These are phyloP conservation scores for Coemansia sp. DNA, from an alignment of 192 early-diverging fungal species.

Conservation along the genomic window DNA sequence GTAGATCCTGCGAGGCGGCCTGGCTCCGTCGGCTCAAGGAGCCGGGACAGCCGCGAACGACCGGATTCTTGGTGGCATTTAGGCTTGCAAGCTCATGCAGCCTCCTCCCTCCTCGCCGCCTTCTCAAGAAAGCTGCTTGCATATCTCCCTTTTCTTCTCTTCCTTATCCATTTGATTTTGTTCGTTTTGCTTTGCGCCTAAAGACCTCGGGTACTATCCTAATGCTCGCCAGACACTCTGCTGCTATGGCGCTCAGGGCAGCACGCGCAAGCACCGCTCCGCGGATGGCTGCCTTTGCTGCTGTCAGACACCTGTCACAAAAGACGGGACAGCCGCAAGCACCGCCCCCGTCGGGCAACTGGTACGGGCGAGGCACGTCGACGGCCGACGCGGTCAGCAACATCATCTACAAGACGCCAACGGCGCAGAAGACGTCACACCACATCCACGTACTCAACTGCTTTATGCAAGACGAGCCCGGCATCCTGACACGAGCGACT, in stretches of 20 bases:
- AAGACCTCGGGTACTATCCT: background rate
- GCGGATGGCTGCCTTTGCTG: constrained; percentile 7
- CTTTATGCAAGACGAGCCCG: constrained; percentile 89
- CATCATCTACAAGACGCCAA: constrained; percentile 55
- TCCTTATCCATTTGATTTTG: background rate
- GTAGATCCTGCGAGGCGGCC: background rate
- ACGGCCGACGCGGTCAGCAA: constrained; percentile 50
- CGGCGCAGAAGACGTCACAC: constrained; percentile 50
- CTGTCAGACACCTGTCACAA: constrained; percentile 7
- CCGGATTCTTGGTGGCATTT: background rate
- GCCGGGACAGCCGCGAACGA: background rate
- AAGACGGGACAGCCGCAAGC: constrained; percentile 7
- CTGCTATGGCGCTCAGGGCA: constrained; percentile 11
- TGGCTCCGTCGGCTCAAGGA: constrained; percentile 1
- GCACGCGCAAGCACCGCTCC: constrained; percentile 16
- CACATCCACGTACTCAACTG: constrained; percentile 86
- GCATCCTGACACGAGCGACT: constrained; percentile 75
- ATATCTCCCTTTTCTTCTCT: background rate
- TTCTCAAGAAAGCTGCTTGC: too few relatives aligned
- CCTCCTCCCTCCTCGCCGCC: too few relatives aligned
- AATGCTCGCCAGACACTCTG: constrained; percentile 24
- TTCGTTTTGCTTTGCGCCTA: too few relatives aligned
- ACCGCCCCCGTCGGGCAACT: constrained; percentile 4
- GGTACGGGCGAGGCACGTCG: constrained; percentile 27
- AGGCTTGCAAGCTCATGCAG: too few relatives aligned